Evolutionary conservation across 768 basidiomycete genomes (phyloP).

Genomic region (Mycena haematopus): DNA sequence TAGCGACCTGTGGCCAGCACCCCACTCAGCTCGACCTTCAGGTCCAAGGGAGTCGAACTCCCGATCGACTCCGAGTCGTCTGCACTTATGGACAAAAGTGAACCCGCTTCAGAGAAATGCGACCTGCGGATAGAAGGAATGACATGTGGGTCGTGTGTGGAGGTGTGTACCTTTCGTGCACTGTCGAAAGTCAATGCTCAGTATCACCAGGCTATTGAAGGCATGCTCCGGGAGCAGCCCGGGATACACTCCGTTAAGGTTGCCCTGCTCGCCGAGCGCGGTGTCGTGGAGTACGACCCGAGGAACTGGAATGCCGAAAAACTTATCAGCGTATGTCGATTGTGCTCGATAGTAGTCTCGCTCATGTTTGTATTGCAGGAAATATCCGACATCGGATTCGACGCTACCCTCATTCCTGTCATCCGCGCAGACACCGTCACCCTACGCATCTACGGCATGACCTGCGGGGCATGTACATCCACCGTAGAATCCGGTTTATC

Average conservation of each 20-base stretch:
- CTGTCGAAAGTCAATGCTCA: background rate
- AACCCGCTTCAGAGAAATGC: constrained; percentile 55
- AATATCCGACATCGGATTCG: constrained; percentile 93
- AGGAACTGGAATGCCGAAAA: constrained; percentile 80
- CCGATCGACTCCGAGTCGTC: constrained; percentile 25
- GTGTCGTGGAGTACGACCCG: constrained; percentile 89
- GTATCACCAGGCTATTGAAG: constrained; percentile 75
- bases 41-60: constrained; percentile 30
- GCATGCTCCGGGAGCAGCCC: constrained; percentile 78
- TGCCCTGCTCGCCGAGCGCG: constrained; percentile 96
- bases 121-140: constrained; percentile 88
- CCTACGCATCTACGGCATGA: constrained; percentile 91
- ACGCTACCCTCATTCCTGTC: constrained; percentile 77
- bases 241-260: constrained; percentile 94
- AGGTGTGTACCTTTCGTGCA: constrained; percentile 54
- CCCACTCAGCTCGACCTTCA: constrained; percentile 28
- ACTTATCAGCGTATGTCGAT: constrained; percentile 66
- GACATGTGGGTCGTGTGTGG: constrained; percentile 90
- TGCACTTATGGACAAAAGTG: constrained; percentile 25
- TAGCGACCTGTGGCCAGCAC: constrained; percentile 30
- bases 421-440: constrained; percentile 69
- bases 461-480: constrained; percentile 80
- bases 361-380: constrained; percentile 58
- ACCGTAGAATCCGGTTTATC: constrained; percentile 76
- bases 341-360: background rate